phyloP scores from a whole-genome alignment of 192 early-diverging fungal genomes.

The Mortierella antarctica region DNA sequence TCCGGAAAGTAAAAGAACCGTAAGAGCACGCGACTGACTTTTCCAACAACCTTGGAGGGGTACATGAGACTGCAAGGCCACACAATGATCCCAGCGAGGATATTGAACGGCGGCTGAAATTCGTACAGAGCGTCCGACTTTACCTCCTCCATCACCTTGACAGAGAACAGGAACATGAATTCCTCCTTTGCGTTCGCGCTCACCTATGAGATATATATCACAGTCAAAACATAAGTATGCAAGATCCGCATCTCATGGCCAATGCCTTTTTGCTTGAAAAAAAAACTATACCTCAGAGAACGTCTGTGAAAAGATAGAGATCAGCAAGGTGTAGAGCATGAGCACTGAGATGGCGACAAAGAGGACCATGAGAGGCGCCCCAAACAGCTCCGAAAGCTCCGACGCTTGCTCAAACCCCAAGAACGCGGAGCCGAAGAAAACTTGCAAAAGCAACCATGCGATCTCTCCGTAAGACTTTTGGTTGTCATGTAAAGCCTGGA shows the following conservation, averaged over 20 bases:
- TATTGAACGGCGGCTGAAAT: slow-evolving; percentile 58
- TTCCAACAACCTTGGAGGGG: slow-evolving; percentile 21
- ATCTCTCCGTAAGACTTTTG: slow-evolving; percentile 47
- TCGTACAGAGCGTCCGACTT: slow-evolving; percentile 55
- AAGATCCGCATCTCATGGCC: neutral
- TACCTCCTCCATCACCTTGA: slow-evolving; percentile 59
- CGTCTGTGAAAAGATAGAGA: slow-evolving; percentile 56
- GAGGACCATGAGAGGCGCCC: slow-evolving; percentile 53
- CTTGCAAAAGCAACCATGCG: slow-evolving; percentile 53
- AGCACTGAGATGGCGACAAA: slow-evolving; percentile 56
- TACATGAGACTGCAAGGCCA: slow-evolving; percentile 38
- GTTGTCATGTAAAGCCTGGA: slow-evolving; percentile 43
- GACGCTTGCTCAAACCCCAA: slow-evolving; percentile 53
- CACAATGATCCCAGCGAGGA: slow-evolving; percentile 39
- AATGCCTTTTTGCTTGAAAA: neutral
- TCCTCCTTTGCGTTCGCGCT: slow-evolving; percentile 59
- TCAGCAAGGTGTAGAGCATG: slow-evolving; percentile 53
- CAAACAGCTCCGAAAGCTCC: slow-evolving; percentile 47
- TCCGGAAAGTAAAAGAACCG: slow-evolving; percentile 50
- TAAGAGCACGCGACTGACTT: slow-evolving; percentile 47
- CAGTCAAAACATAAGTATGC: neutral
- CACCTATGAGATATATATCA: slow-evolving; percentile 18
- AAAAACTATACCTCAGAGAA: slow-evolving; percentile 33
- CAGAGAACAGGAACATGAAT: slow-evolving; percentile 56
- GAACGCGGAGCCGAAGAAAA: slow-evolving; percentile 55